Conservation (phyloP, 106 monocot genomes). For the Apostasia shenzhenica region DNA sequence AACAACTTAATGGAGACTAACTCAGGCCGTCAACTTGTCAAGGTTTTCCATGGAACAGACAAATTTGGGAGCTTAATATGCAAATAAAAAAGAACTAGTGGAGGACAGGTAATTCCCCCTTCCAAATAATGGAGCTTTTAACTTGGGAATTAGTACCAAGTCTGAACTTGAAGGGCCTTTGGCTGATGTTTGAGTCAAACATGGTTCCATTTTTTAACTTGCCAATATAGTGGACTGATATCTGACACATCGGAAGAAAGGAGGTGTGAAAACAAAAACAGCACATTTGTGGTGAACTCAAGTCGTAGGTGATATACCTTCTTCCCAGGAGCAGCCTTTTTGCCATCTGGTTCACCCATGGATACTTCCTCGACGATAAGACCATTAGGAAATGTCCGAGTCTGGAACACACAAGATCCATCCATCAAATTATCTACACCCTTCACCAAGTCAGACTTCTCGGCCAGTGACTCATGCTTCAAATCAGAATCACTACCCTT, state of each 20-base stretch:
- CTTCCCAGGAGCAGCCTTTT: conserved; percentile 47
- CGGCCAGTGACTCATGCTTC: conserved; percentile 3
- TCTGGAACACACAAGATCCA: conserved; percentile 10
- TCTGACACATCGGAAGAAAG: conserved; percentile 22
- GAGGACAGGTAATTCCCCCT: conserved; percentile 26
- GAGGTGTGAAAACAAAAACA: neutral
- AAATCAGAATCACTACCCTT: conserved; percentile 16
- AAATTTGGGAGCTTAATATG: no score
- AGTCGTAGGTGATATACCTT: conserved; percentile 25
- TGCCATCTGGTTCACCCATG: conserved; percentile 70
- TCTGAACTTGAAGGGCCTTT: conserved; percentile 69
- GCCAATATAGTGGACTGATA: conserved; percentile 75
- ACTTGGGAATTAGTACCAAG: conserved; percentile 49
- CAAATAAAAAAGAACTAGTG: no score
- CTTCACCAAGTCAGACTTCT: conserved; percentile 10
- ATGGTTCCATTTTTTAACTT: conserved; percentile 81
- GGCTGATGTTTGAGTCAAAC: conserved; percentile 71
- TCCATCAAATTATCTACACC: neutral
- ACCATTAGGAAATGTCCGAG: conserved; percentile 42
- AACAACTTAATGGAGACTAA: no score
- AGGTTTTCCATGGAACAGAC: no score
- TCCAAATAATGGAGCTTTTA: conserved; percentile 27
- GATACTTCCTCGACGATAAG: conserved; percentile 49
- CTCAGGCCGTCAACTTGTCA: no score
- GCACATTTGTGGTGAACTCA: neutral